Evolutionary conservation across 805 yeast species (phyloP).

Genomic region (Tetrapisispora arboricola): DNA sequence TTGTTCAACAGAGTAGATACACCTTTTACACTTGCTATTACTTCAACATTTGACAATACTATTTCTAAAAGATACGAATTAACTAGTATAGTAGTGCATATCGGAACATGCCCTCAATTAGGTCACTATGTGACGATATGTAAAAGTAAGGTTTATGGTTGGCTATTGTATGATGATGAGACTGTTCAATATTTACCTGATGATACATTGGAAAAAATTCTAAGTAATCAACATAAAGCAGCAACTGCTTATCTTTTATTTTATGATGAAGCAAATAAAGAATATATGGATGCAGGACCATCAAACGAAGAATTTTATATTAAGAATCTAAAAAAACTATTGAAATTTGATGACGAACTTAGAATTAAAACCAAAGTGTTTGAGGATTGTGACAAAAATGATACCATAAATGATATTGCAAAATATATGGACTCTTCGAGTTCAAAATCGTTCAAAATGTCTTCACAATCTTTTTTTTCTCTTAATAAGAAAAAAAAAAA

Average conservation of each 20-base stretch:
- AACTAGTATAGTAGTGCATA: slow-evolving; percentile 79
- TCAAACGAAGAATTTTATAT: slow-evolving; percentile 7
- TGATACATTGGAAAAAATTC: slow-evolving; percentile 68
- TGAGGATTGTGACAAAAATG: background rate
- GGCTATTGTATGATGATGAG: slow-evolving; percentile 94
- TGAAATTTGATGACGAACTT: slow-evolving; percentile 16
- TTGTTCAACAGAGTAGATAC: slow-evolving; percentile 77
- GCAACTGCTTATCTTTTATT: slow-evolving; percentile 87
- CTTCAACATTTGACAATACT: slow-evolving; percentile 37
- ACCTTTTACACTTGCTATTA: slow-evolving; percentile 60
- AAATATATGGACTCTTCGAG: no score
- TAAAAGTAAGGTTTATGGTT: slow-evolving; percentile 66
- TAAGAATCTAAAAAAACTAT: slow-evolving; percentile 17
- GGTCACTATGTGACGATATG: slow-evolving; percentile 90
- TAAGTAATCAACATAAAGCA: slow-evolving; percentile 78
- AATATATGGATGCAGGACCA: no score
- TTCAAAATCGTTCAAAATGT: background rate
- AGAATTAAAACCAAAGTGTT: slow-evolving; percentile 3
- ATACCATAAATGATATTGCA: background rate
- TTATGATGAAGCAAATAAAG: slow-evolving; percentile 46
- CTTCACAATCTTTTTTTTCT: background rate
- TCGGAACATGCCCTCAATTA: slow-evolving; percentile 96
- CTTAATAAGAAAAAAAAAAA: background rate
- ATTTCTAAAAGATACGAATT: slow-evolving; percentile 55
- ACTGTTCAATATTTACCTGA: slow-evolving; percentile 84